Percentiles rank a stretch among this genome's conserved stretches.
phyloP scores from a whole-genome alignment of 176 grass and related monocot genomes.

The bread wheat (Triticum aestivum) region IWGSC_CS_RefSeq_v2.1 NC_057798.1:81169475-81169974 shows the following conservation, averaged over 20 bases:
- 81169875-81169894: neutral
- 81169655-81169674: neutral
- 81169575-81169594: too few species aligned
- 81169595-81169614: neutral
- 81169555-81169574: neutral
- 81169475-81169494: neutral
- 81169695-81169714: neutral
- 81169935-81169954: neutral
- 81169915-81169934: conserved; percentile 1
- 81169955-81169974: neutral
- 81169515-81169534: neutral
- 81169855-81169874: neutral
- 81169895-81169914: neutral
- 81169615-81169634: neutral
- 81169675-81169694: neutral
- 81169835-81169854: neutral
- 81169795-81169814: neutral
- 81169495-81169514: neutral
- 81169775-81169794: neutral
- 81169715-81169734: neutral
- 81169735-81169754: too few species aligned
- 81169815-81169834: neutral
- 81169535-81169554: neutral
- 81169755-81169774: neutral
- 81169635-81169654: neutral